Evolutionary conservation across 2,329 filamentous ascomycete species (phyloP), one percentile per base, ranked within the genome.

Genomic region (Fonsecaea multimorphosa): DNA sequence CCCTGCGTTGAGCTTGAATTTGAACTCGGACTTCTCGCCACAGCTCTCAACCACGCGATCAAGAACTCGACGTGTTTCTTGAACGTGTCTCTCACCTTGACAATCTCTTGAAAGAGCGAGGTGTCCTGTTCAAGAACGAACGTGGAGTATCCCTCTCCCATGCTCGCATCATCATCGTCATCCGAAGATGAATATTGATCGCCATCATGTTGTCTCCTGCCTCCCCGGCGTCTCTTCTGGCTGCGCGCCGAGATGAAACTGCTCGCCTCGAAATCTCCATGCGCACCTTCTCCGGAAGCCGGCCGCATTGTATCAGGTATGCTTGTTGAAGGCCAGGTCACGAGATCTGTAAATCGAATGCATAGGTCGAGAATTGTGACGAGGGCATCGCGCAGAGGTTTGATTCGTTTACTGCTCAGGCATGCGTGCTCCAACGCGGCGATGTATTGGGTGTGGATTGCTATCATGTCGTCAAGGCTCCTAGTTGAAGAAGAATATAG

Each of bases 391-490:
- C 87, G 84, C 38, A 97, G 90, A 0, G 90, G 89, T 16, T 83
- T 82, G 3, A 97, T 78, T 61, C 88, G 89, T 16, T 82, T 79
- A 0, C 89, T 87, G 0, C 96, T 84, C 27, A 95, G 85, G 9
- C 90, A 87, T 69, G 92, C 88, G 34, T 87, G 85, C 63, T 88
- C 81, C 11, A 95, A 79, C 1, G 83, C 83, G 52, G 82, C 83
- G 52, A 90, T 79, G 72, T 90, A 94, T 0, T 77, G 75, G 3
- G 85, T 78, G 74, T 97, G 93, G 0, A 88, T 83, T 1, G 78
- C 78, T 29, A 93, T 88, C 91, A 97, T 96, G 29, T 85, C 85
- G 74, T 97, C 92, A 9, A 97, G 87, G 70, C 94, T 92, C 29
- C 84, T 82, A 0, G 91, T 65, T 87, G 5, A 80, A 78, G 14